phyloP scores from a whole-genome alignment of 495 filamentous ascomycete genomes.

The Sordaria brevicollis region DNA sequence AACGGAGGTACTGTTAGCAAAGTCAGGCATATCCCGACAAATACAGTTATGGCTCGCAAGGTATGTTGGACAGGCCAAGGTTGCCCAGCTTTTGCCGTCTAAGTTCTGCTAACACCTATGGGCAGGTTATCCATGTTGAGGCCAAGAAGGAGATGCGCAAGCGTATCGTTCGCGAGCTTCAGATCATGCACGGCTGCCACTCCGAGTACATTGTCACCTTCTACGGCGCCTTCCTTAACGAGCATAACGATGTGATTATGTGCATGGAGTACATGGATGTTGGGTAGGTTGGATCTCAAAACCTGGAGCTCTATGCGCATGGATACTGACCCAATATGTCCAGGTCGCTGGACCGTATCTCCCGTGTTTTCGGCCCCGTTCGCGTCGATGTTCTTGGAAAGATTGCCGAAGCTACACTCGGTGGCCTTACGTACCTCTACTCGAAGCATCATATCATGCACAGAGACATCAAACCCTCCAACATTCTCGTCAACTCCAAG shows the following conservation, averaged over 20 bases:
- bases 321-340: conserved; percentile 23
- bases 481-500: conserved; percentile 87
- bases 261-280: conserved; percentile 99
- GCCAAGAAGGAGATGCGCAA: conserved; percentile 93
- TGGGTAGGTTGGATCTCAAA: conserved; percentile 55
- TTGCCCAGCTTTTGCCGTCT: neutral
- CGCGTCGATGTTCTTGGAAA: conserved; percentile 99
- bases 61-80: conserved; percentile 36
- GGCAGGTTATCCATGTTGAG: conserved; percentile 92
- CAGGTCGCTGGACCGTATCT: conserved; percentile 90
- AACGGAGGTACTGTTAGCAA: conserved; percentile 98
- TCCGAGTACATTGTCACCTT: conserved; percentile 94
- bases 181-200: conserved; percentile 97
- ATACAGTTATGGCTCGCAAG: conserved; percentile 96
- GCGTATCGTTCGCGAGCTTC: conserved; percentile 88
- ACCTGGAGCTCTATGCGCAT: neutral
- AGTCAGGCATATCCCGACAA: conserved; percentile 88
- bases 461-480: conserved; percentile 96
- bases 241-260: conserved; percentile 92
- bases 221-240: conserved; percentile 93
- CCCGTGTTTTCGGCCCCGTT: conserved; percentile 86
- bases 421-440: conserved; percentile 90
- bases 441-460: conserved; percentile 94
- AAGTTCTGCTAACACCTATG: neutral
- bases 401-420: conserved; percentile 93